Evolutionary conservation across 2,329 filamentous ascomycete genomes (phyloP).

Genomic region (Aspergillus intermedius): DNA sequence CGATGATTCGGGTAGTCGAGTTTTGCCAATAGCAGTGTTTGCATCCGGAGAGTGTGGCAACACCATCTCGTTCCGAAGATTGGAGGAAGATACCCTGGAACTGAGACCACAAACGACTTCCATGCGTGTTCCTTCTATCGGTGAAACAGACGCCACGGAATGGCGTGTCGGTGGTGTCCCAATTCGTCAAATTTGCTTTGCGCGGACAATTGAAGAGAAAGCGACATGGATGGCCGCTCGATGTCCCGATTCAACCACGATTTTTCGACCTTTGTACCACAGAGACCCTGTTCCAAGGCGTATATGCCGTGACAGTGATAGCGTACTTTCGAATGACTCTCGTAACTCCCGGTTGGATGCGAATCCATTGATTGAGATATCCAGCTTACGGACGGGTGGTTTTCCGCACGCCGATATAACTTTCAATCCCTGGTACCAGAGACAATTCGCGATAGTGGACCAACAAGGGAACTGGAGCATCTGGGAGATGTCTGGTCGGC

Average conservation of each 20-base stretch:
- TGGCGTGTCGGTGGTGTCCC: slow-evolving; percentile 46
- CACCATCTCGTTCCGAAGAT: slow-evolving; percentile 39
- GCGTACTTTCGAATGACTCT: slow-evolving; percentile 4
- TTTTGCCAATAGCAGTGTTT: slow-evolving; percentile 31
- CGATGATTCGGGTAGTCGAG: slow-evolving; percentile 18
- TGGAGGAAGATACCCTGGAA: slow-evolving; percentile 25
- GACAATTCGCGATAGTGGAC: slow-evolving; percentile 53
- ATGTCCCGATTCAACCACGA: slow-evolving; percentile 37
- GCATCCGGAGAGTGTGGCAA: slow-evolving; percentile 42
- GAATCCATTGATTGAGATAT: slow-evolving; percentile 42
- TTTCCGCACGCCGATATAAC: slow-evolving; percentile 47
- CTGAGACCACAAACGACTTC: slow-evolving; percentile 9
- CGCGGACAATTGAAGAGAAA: slow-evolving; percentile 36
- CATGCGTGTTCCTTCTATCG: slow-evolving; percentile 36
- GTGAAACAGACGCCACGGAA: slow-evolving; percentile 37
- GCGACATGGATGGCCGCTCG: slow-evolving; percentile 47
- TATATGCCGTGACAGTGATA: slow-evolving; percentile 8
- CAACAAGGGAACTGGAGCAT: slow-evolving; percentile 49
- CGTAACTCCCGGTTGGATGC: slow-evolving; percentile 41
- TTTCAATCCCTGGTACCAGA: slow-evolving; percentile 55
- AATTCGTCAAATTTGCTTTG: slow-evolving; percentile 51
- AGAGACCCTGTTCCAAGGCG: slow-evolving; percentile 20
- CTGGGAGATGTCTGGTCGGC: slow-evolving; percentile 36
- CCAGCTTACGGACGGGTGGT: slow-evolving; percentile 38
- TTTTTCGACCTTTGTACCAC: slow-evolving; percentile 43